Evolutionary conservation across 495 filamentous ascomycete species (phyloP), one percentile per base, ranked within the genome.

Genomic region (Xylaria scruposa): DNA sequence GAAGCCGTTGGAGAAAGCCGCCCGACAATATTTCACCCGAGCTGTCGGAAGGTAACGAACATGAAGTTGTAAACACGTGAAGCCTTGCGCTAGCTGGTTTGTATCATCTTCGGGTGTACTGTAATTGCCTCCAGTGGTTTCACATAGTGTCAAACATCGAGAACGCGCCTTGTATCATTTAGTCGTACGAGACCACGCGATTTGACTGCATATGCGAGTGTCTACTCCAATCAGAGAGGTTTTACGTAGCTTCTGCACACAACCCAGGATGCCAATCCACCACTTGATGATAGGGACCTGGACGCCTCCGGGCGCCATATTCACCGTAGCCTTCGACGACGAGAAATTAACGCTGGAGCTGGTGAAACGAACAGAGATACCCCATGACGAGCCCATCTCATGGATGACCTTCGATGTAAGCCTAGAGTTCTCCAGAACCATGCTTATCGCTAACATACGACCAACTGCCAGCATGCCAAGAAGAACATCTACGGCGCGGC

Each of bases 331-430:
- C 63, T 96, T 96, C 76, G 91, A 96, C 82, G 92, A 93, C 78
- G 91, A 93, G 78, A 87, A 86, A 26, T 82, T 92, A 62, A 91
- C 87, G 6, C 79, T 95, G 73, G 86, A 90, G 70, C 73, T 94
- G 79, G 79, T 94, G 77, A 93, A 94, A 85, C 90, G 90, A 72
- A 94, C 92, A 15, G 87, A 90, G 56, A 94, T 94, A 70, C 91
- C 92, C 10, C 82, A 91, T 49, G 90, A 93, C 59, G 92, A 96
- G 82, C 91, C 93, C 4, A 95, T 96, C 76, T 94, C 92, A 74
- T 96, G 93, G 93, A 94, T 96, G 90, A 91, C 91, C 51, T 94
- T 95, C 76, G 91, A 93, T 76, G 91, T 92, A 84, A 80, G 88
- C 80, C 19, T 38, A 65, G 54, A 29, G 19, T 36, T 36, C 9